Base-by-base conservation (phyloP, 2,329 filamentous ascomycete genomes). In the Xylaria sp. region DNA sequence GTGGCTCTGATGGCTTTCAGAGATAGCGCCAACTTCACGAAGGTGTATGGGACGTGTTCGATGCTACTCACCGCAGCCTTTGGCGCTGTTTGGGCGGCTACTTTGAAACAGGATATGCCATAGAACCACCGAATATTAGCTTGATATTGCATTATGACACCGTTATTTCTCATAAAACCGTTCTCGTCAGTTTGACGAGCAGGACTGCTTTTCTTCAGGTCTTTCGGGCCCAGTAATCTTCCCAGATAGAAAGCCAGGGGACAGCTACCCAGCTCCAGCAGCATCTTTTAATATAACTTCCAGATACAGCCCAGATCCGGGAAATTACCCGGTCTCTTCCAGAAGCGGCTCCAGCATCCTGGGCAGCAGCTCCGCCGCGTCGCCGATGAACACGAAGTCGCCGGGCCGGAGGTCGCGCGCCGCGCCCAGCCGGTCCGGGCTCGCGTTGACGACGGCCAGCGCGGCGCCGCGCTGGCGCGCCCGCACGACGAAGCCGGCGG, bases 371-470 rank as follows among this genome's bases (percentile, higher is more conserved):
- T 71, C 64, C 7, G 76, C 76, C 4, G 78, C 78, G 62, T 82
- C 79, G 0, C 78, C 79, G 56, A 76, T 65, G 52, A 82, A 82
- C 54, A 80, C 75, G 74, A 79, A 82, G 57, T 82, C 79, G 0
- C 72, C 71, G 1, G 73, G 61, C 17, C 64, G 61, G 50, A 81
- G 63, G 0, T 76, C 70, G 3, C 74, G 74, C 5, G 67, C 63
- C 47, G 80, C 75, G 2, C 52, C 49, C 19, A 58, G 7, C 5
- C 44, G 42, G n/a, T 78, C 77, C 1, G 74, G 76, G 58, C 93
- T 90, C 69, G 87, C 85, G 68, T 95, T 95, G 45, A 96, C 77
- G 1, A 89, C 85, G 0, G 86, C 91, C 6, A 96, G 80, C n/a
- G 82, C 78, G 1, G 91, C 91, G 0, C 90, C 89, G 37, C 75